Conservation (phyloP, 108 stramenopile species). For the Epithemia pelagica region DNA sequence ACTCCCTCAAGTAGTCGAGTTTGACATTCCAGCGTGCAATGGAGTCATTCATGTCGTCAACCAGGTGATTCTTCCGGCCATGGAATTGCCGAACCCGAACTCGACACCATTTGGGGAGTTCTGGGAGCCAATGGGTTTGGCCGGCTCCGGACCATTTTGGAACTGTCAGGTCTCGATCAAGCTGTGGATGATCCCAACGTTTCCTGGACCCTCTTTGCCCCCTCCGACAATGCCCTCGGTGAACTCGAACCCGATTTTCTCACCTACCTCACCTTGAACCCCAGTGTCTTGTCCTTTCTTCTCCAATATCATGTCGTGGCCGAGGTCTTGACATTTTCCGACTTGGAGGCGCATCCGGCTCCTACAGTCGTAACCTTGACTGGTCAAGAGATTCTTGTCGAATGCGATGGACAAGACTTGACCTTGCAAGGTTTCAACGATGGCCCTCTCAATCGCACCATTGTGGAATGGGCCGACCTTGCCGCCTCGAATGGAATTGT, state of each 20-base stretch:
- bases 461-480: no score
- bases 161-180: no score
- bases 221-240: background rate
- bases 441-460: background rate
- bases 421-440: background rate
- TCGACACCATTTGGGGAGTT: no score
- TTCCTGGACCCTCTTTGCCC: background rate
- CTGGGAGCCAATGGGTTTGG: no score
- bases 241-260: background rate
- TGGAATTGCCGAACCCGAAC: no score
- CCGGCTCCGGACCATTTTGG: no score
- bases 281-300: background rate
- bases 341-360: background rate
- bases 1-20: no score
- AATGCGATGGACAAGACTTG: no score
- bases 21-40: no score
- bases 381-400: background rate
- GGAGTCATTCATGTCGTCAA: no score
- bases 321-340: background rate
- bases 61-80: no score
- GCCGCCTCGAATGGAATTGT: conserved; percentile 14
- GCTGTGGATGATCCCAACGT: background rate
- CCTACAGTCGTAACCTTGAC: background rate
- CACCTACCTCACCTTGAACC: background rate
- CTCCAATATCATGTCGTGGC: background rate